phyloP scores from a whole-genome alignment of 106 monocot genomes.

The Vanilla planifolia region DNA sequence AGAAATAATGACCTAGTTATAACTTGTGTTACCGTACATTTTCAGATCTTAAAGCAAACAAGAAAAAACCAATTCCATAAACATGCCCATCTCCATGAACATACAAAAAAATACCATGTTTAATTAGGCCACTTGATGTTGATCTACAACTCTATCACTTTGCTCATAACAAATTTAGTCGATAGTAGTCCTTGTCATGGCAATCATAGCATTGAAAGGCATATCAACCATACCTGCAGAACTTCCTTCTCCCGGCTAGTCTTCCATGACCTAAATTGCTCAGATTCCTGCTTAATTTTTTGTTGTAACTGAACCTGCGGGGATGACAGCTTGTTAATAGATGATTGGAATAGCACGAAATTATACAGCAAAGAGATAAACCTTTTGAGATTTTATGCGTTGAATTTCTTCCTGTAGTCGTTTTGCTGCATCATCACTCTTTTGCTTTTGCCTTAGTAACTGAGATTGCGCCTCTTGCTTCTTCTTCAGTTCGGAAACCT shows the following conservation, averaged over 20 bases:
- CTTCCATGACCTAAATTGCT: slow-evolving; percentile 92
- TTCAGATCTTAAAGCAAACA: no score
- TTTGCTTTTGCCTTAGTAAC: slow-evolving; percentile 86
- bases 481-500: slow-evolving; percentile 92
- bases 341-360: background rate
- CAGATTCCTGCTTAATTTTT: slow-evolving; percentile 96
- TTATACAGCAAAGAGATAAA: slow-evolving; percentile 6
- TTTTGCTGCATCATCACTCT: slow-evolving; percentile 93
- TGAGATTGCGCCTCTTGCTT: slow-evolving; percentile 96
- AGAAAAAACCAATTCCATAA: no score
- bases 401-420: slow-evolving; percentile 88
- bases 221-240: slow-evolving; percentile 52
- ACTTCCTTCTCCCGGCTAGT: slow-evolving; percentile 94
- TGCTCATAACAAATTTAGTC: background rate
- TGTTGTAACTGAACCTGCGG: slow-evolving; percentile 96
- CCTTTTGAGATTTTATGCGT: slow-evolving; percentile 93
- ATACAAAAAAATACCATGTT: no score
- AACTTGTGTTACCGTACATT: no score
- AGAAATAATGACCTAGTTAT: no score
- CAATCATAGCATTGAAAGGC: background rate
- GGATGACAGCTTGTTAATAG: background rate
- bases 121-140: background rate
- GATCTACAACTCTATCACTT: background rate
- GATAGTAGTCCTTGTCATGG: background rate
- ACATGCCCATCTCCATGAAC: no score